phyloP scores from a whole-genome alignment of 441 rosid genomes.

The Adansonia gregorii region DNA sequence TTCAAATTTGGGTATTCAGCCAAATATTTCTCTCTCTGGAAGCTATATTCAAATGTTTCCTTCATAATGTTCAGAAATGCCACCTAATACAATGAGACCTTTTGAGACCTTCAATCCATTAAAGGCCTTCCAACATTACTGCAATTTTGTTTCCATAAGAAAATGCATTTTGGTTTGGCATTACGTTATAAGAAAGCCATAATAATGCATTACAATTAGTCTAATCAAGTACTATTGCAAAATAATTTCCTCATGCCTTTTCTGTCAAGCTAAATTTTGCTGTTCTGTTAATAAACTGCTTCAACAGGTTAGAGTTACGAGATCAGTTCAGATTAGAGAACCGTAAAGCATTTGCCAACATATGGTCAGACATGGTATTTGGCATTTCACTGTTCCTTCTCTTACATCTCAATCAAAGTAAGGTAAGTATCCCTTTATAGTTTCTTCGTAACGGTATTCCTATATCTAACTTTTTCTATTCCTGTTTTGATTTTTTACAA shows the following conservation, averaged over 20 bases:
- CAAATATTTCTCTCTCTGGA: background rate
- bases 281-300: constrained; percentile 15
- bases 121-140: background rate
- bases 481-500: background rate
- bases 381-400: constrained; percentile 80
- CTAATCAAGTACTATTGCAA: background rate
- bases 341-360: constrained; percentile 87
- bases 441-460: constrained; percentile 6
- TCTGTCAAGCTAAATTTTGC: background rate
- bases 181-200: background rate
- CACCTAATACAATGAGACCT: background rate
- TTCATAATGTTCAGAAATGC: background rate
- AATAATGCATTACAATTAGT: background rate
- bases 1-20: background rate
- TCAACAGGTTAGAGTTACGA: constrained; percentile 78
- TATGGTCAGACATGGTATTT: constrained; percentile 92
- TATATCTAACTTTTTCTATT: background rate
- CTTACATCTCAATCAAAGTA: constrained; percentile 80
- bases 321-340: constrained; percentile 90
- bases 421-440: constrained; percentile 51
- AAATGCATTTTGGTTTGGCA: background rate
- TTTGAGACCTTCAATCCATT: background rate
- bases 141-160: background rate
- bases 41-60: background rate
- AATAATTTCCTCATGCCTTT: background rate